Conservation (phyloP, 805 yeast species). For the Candida quercuum region DNA sequence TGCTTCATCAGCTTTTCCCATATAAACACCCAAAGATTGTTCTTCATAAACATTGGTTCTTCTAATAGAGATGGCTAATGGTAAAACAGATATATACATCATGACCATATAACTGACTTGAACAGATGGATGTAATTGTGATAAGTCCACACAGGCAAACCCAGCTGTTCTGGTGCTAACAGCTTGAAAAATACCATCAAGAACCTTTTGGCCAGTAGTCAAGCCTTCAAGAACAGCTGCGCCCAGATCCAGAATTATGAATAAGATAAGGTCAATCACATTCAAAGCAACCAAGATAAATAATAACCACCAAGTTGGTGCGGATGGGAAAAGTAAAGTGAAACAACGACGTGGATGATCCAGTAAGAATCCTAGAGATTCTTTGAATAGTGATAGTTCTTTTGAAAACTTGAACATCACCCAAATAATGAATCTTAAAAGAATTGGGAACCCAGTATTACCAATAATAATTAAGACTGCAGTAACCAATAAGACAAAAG, state of each 20-base stretch:
- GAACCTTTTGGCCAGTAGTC: conserved; percentile 60
- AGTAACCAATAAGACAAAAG: conserved; percentile 58
- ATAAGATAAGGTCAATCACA: conserved; percentile 72
- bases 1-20: conserved; percentile 22
- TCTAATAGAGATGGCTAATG: conserved; percentile 92
- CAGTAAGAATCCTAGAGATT: conserved; percentile 77
- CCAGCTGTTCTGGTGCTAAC: conserved; percentile 95
- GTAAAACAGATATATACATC: conserved; percentile 98
- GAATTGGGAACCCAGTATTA: conserved; percentile 89
- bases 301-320: conserved; percentile 94
- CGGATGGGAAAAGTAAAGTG: conserved; percentile 83
- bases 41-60: conserved; percentile 98
- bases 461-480: conserved; percentile 81
- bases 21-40: conserved; percentile 90
- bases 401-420: conserved; percentile 59
- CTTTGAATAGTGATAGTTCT: conserved; percentile 57
- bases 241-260: conserved; percentile 70
- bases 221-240: conserved; percentile 45
- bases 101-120: conserved; percentile 90
- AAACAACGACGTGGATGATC: conserved; percentile 98
- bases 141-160: conserved; percentile 64
- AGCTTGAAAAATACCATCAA: conserved; percentile 88
- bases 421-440: conserved; percentile 83
- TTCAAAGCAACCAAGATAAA: conserved; percentile 69
- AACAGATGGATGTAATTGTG: conserved; percentile 78